Percentiles rank a stretch among this genome's conserved stretches.
These are phyloP conservation scores for Penicillium hordei DNA, from an alignment of 2,329 filamentous ascomycete species.

Conservation along the genomic window DNA sequence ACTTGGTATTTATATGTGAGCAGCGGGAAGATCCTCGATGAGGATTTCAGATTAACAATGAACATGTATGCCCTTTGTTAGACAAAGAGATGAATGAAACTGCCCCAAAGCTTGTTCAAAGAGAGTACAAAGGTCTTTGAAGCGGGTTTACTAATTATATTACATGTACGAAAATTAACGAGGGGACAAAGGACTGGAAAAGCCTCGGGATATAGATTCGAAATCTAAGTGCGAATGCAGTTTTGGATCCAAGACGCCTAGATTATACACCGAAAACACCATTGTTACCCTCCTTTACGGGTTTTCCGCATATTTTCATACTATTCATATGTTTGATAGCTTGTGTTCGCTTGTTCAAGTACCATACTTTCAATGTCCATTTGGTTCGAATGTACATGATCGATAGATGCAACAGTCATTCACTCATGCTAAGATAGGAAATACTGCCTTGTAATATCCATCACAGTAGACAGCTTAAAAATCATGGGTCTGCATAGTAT, in stretches of 20 bases:
- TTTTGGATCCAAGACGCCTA: not conserved
- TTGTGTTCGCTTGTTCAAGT: not conserved
- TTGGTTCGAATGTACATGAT: not conserved
- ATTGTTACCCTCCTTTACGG: not conserved
- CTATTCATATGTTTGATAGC: not conserved
- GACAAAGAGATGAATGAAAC: not conserved
- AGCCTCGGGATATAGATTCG: not conserved
- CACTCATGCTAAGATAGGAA: not conserved
- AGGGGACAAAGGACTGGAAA: not conserved
- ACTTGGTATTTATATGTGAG: conserved; percentile 5
- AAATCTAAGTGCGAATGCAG: not conserved
- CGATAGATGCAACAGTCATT: conserved; percentile 2
- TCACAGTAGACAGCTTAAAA: not conserved
- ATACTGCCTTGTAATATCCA: not conserved
- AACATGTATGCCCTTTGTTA: not conserved
- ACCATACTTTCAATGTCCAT: not conserved
- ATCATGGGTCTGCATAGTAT: conserved; percentile 5
- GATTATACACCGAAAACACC: not conserved
- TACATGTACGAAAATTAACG: not conserved
- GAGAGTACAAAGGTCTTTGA: not conserved
- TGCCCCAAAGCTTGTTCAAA: not conserved
- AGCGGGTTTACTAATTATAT: not conserved
- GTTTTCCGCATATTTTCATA: not conserved
- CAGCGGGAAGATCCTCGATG: not conserved
- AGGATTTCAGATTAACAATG: not conserved